These are phyloP conservation scores for Claviceps sp. DNA, from an alignment of 2,329 filamentous ascomycete species.

Conservation along the genomic window DNA sequence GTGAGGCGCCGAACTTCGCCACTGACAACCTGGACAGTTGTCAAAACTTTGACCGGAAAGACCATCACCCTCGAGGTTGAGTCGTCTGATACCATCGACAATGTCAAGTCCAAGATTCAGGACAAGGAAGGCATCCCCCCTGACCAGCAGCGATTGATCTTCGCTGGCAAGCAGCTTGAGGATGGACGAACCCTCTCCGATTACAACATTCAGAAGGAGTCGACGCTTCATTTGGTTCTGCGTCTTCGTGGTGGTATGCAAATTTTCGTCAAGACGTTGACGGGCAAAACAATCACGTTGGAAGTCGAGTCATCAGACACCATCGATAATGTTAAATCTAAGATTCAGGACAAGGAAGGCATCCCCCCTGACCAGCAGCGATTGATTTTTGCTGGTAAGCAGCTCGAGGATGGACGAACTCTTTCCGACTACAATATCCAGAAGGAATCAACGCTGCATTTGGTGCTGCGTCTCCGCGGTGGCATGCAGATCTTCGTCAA, in stretches of 20 bases:
- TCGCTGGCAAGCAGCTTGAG: constrained; percentile 90
- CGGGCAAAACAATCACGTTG: constrained; percentile 87
- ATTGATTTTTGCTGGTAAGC: constrained; percentile 86
- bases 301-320: constrained; percentile 84
- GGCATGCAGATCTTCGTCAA: constrained; percentile 87
- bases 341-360: constrained; percentile 89
- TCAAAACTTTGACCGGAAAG: constrained; percentile 83
- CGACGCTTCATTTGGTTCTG: constrained; percentile 72
- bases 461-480: constrained; percentile 74
- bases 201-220: constrained; percentile 95
- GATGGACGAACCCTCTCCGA: constrained; percentile 81
- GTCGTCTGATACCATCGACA: constrained; percentile 84
- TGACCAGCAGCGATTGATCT: constrained; percentile 90
- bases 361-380: constrained; percentile 93
- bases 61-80: constrained; percentile 88
- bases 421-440: constrained; percentile 95
- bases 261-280: constrained; percentile 77
- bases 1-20: not conserved
- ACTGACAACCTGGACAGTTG: constrained; percentile 28
- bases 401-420: constrained; percentile 83
- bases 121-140: constrained; percentile 96
- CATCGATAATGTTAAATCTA: constrained; percentile 87
- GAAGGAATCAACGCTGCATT: constrained; percentile 71
- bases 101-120: constrained; percentile 94
- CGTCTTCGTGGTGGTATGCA: constrained; percentile 85